These are phyloP conservation scores for Cutaneotrichosporon dermatis DNA, from an alignment of 1,284 basidiomycete genomes.

Conservation along the genomic window DNA sequence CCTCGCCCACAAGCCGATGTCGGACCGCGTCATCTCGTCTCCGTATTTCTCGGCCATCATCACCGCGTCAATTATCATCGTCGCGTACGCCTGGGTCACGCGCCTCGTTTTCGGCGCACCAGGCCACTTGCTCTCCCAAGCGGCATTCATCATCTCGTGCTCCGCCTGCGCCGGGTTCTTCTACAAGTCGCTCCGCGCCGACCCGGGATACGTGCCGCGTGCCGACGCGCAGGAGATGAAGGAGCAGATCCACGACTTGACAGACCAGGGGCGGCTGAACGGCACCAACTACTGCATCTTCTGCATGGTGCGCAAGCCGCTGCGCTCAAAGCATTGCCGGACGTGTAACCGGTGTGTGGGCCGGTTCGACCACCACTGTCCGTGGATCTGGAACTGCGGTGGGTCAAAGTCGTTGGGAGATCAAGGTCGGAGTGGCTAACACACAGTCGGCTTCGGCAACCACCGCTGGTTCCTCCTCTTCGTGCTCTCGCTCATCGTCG, in stretches of 20 bases:
- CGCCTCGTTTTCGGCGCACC: constrained; percentile 25
- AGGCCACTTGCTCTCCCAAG: constrained; percentile 62
- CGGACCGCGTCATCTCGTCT: constrained; percentile 46
- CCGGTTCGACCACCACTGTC: constrained; percentile 90
- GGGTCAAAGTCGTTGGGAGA: constrained; percentile 42
- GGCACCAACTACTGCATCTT: constrained; percentile 93
- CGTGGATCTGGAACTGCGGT: constrained; percentile 99
- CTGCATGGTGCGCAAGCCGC: constrained; percentile 86
- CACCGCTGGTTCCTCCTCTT: constrained; percentile 93
- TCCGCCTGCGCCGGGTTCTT: constrained; percentile 81
- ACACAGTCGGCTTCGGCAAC: constrained; percentile 81
- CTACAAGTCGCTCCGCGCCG: constrained; percentile 78
- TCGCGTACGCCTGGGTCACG: constrained; percentile 74
- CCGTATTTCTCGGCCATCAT: constrained; percentile 94
- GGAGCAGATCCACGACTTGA: constrained; percentile 81
- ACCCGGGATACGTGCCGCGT: constrained; percentile 85
- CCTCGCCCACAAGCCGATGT: constrained; percentile 29
- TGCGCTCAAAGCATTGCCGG: constrained; percentile 93
- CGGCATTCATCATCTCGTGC: constrained; percentile 67
- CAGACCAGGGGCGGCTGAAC: constrained; percentile 79
- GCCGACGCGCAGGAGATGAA: constrained; percentile 68
- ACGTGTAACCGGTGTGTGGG: constrained; percentile 86
- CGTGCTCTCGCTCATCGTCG: constrained; percentile 74
- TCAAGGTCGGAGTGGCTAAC: no score
- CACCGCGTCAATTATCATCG: constrained; percentile 77